Conservation (phyloP, 176 grass and related monocot genomes). For the Carex pumila region DNA sequence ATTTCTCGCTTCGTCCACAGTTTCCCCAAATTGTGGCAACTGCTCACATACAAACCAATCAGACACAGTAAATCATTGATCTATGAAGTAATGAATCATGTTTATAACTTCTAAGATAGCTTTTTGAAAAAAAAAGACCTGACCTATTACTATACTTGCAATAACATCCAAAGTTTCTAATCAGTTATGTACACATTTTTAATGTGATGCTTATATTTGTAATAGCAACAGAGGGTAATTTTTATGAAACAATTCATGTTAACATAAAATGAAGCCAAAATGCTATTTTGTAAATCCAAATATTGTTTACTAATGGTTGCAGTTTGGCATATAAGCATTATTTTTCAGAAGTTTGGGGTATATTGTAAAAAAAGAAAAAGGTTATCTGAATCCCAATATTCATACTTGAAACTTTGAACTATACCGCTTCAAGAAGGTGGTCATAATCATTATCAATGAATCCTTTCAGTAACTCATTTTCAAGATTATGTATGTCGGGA, state of each 20-base stretch:
- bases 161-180: not conserved
- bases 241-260: not conserved
- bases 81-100: not conserved
- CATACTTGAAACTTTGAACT: not conserved
- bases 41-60: conserved; percentile 7
- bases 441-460: conserved; percentile 51
- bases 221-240: not conserved
- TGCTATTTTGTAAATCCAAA: not conserved
- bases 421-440: conserved; percentile 47
- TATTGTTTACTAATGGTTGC: not conserved
- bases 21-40: conserved; percentile 63
- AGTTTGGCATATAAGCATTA: not conserved
- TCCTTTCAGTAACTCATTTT: conserved; percentile 40
- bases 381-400: not conserved
- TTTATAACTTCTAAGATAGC: not conserved
- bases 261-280: not conserved
- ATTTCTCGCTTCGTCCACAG: conserved; percentile 49
- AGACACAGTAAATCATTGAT: not conserved
- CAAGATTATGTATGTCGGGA: conserved; percentile 41
- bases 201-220: not conserved
- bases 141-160: not conserved
- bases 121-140: not conserved
- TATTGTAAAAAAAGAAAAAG: not conserved
- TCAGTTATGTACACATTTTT: not conserved
- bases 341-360: not conserved